Conservation (phyloP, 2,329 filamentous ascomycete species). For the Neocucurbitaria cava region DNA sequence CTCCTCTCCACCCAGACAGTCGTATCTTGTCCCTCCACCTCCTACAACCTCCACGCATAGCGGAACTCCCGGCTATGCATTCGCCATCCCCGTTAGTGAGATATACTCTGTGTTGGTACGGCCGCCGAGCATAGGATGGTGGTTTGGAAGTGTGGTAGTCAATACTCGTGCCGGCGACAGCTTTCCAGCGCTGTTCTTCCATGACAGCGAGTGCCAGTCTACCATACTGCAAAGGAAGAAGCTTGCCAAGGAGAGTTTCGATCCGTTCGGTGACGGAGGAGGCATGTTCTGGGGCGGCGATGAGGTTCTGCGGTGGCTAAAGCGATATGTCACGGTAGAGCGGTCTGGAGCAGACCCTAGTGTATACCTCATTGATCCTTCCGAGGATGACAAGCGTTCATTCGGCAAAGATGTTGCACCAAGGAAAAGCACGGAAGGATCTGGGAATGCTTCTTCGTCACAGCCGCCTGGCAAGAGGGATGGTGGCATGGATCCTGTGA, state of each 20-base stretch:
- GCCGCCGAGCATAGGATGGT: slow-evolving; percentile 95
- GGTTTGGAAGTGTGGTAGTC: slow-evolving; percentile 95
- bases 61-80: slow-evolving; percentile 80
- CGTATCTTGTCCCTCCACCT: slow-evolving; percentile 88
- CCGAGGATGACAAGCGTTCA: slow-evolving; percentile 79
- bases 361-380: slow-evolving; percentile 89
- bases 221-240: slow-evolving; percentile 95
- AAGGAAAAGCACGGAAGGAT: slow-evolving; percentile 44
- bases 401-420: slow-evolving; percentile 70
- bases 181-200: slow-evolving; percentile 95
- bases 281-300: slow-evolving; percentile 98
- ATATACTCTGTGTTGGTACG: slow-evolving; percentile 91
- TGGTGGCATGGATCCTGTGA: slow-evolving; percentile 87
- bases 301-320: slow-evolving; percentile 90
- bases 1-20: slow-evolving; percentile 81
- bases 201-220: slow-evolving; percentile 94
- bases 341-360: slow-evolving; percentile 85
- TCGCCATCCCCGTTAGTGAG: slow-evolving; percentile 86
- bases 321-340: slow-evolving; percentile 82
- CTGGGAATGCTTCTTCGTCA: slow-evolving; percentile 34
- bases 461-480: slow-evolving; percentile 57
- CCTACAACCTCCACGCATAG: slow-evolving; percentile 82
- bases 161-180: slow-evolving; percentile 90
- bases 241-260: slow-evolving; percentile 81
- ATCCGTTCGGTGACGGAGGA: slow-evolving; percentile 84